phyloP scores from a whole-genome alignment of 1,139 yeast genomes.

The Yamadazyma trypodendri region DNA sequence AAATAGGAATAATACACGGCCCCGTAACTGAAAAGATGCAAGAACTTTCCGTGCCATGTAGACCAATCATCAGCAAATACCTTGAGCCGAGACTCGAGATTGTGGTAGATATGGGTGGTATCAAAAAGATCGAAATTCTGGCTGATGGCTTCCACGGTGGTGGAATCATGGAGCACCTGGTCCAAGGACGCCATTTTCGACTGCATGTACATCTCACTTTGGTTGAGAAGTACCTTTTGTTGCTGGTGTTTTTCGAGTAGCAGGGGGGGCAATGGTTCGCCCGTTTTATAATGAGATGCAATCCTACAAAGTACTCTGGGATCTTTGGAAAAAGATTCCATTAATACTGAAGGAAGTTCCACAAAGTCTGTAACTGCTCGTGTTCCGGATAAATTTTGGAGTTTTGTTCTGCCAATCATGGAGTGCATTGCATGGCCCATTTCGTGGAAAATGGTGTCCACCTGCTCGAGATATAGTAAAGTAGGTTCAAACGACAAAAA shows the following conservation, averaged over 20 bases:
- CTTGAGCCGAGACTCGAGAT: slow-evolving; percentile 53
- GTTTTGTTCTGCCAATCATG: slow-evolving; percentile 85
- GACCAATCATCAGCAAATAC: slow-evolving; percentile 65
- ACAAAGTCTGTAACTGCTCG: slow-evolving; percentile 96
- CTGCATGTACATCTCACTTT: slow-evolving; percentile 82
- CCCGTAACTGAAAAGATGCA: slow-evolving; percentile 92
- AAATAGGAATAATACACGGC: slow-evolving; percentile 91
- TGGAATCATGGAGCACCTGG: slow-evolving; percentile 63
- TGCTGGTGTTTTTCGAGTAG: slow-evolving; percentile 51
- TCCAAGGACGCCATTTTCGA: slow-evolving; percentile 88
- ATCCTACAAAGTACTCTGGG: slow-evolving; percentile 70
- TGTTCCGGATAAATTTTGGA: slow-evolving; percentile 93
- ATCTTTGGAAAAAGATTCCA: slow-evolving; percentile 90
- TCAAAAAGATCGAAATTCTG: slow-evolving; percentile 32
- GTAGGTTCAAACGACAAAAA: slow-evolving; percentile 27
- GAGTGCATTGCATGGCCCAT: slow-evolving; percentile 99
- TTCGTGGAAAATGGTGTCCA: slow-evolving; percentile 93
- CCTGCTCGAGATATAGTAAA: slow-evolving; percentile 69
- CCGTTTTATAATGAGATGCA: slow-evolving; percentile 74
- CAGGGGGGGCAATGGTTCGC: slow-evolving; percentile 54
- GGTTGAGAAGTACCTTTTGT: slow-evolving; percentile 54
- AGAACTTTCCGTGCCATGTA: slow-evolving; percentile 92
- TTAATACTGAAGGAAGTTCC: slow-evolving; percentile 89
- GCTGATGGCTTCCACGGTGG: slow-evolving; percentile 30
- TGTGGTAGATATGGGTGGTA: slow-evolving; percentile 62